Base-by-base conservation (phyloP, 257 asterid species). In the Nicotiana knightiana region DNA sequence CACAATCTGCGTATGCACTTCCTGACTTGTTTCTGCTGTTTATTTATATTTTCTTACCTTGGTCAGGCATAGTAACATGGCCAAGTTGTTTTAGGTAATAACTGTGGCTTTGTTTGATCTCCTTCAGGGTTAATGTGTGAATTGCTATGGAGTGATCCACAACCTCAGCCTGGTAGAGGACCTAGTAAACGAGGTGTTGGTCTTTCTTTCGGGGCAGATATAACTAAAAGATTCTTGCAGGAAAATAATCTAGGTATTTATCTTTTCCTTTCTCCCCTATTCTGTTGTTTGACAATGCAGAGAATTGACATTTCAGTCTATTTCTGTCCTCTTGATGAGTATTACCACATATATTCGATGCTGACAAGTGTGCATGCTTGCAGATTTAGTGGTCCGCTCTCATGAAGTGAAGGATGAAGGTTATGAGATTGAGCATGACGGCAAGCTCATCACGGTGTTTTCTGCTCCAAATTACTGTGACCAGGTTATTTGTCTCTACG, bases 141-240 rank as follows among this genome's bases (percentile, higher is more conserved):
- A 88, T 81, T 94, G 90, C 90, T 94, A 86, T 96, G 99, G 99
- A 94, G 99, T 85, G 99, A 96, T 89, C 99, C 99, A 62, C 99
- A 96, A 85, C 99, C 99, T 82, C 94, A 93, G 82, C 97, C 90
- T 80, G 99, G 99, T 82, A 90, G 99, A 85, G 98, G 99, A 82
- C 99, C 99, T 48, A 96, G 99, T 90, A 96, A 96, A 90, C 98
- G 99, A 68, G 99, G 99, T 17, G 98, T 96, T 85, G 99, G 99
- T 77, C 95, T 96, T 83, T 90, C 98, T 26, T 96, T 96, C 78
- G 99, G 99, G 37, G 93, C 84, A 39, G 98, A 96, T 78, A 91
- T 96, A 61, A 96, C 99, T 18, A 92, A 94, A 88, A 89, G 89
- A 87, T 96, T 96, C 89, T 89, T 96, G 94, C 90, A 93, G 85